These are phyloP conservation scores for Domatiomyces globalis DNA, from an alignment of 2,329 filamentous ascomycete genomes.

Conservation along the genomic window DNA sequence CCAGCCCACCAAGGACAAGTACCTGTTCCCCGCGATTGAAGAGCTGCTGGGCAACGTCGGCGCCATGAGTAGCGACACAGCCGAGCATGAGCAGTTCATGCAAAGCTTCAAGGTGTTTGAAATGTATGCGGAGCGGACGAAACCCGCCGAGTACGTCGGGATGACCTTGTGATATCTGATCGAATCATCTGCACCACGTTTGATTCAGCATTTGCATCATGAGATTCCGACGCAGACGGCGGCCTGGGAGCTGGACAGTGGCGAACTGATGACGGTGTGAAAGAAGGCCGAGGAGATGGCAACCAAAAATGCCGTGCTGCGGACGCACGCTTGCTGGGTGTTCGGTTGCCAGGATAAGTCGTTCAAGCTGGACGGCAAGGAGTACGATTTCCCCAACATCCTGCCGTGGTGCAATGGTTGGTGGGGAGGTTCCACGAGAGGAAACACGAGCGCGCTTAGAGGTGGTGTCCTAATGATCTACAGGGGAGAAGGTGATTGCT, in stretches of 20 bases:
- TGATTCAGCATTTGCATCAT: slow-evolving; percentile 19
- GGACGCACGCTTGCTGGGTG: slow-evolving; percentile 10
- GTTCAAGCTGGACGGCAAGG: slow-evolving; percentile 13
- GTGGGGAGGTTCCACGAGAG: slow-evolving; percentile 12
- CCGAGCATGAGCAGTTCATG: slow-evolving; percentile 13
- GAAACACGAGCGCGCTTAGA: slow-evolving; percentile 13
- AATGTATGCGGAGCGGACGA: slow-evolving; percentile 14
- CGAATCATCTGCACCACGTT: slow-evolving; percentile 13
- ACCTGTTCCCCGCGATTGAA: slow-evolving; percentile 12
- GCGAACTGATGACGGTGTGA: slow-evolving; percentile 15
- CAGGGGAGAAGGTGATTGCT: slow-evolving; percentile 9
- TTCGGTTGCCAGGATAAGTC: slow-evolving; percentile 17
- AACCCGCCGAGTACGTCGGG: slow-evolving; percentile 14
- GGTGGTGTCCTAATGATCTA: slow-evolving; percentile 14
- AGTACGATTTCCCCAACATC: slow-evolving; percentile 5
- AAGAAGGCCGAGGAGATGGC: slow-evolving; percentile 10
- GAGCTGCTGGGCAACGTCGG: slow-evolving; percentile 8
- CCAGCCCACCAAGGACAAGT: slow-evolving; percentile 12
- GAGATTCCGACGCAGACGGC: slow-evolving; percentile 16
- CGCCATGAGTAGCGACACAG: slow-evolving; percentile 9
- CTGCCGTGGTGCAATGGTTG: slow-evolving; percentile 6
- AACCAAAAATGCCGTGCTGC: slow-evolving; percentile 6
- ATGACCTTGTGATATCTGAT: slow-evolving; percentile 14
- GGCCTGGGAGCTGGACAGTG: slow-evolving; percentile 13
- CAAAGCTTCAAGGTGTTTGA: slow-evolving; percentile 14